phyloP scores from a whole-genome alignment of 2,329 filamentous ascomycete species.

The Aspergillus fumigatus region DNA sequence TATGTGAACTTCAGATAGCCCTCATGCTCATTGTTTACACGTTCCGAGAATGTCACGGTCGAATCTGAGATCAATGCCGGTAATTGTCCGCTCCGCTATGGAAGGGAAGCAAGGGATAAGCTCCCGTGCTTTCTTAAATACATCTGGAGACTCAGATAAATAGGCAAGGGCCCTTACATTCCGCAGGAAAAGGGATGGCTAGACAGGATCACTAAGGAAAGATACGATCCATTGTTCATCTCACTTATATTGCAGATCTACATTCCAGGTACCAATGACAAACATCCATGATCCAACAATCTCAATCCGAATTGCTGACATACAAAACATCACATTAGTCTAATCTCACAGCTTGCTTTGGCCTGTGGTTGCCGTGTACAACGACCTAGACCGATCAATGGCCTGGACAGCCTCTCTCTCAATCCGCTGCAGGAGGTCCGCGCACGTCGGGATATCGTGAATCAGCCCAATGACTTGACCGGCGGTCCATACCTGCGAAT shows the following conservation, averaged over 20 bases:
- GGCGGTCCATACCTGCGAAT: constrained; percentile 80
- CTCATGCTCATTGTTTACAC: background rate
- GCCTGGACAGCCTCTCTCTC: constrained; percentile 70
- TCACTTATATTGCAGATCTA: background rate
- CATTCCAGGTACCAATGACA: background rate
- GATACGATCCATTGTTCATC: background rate
- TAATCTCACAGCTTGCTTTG: constrained; percentile 53
- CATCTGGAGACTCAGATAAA: background rate
- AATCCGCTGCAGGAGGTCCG: constrained; percentile 64
- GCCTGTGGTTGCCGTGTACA: constrained; percentile 42
- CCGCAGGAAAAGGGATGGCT: background rate
- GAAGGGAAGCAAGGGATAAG: background rate
- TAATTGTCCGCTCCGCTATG: background rate
- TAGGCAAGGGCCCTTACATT: background rate
- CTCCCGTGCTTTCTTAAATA: background rate
- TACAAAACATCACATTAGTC: background rate
- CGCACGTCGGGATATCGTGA: constrained; percentile 75
- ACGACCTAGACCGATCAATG: constrained; percentile 54
- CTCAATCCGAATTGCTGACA: background rate
- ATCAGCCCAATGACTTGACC: constrained; percentile 92
- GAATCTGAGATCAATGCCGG: background rate
- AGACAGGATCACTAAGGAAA: background rate
- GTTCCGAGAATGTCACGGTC: background rate
- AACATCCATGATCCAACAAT: background rate
- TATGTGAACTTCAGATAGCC: no score